Conservation (phyloP, 1,139 yeast species). For the Hyphopichia pseudoburtonii region DNA sequence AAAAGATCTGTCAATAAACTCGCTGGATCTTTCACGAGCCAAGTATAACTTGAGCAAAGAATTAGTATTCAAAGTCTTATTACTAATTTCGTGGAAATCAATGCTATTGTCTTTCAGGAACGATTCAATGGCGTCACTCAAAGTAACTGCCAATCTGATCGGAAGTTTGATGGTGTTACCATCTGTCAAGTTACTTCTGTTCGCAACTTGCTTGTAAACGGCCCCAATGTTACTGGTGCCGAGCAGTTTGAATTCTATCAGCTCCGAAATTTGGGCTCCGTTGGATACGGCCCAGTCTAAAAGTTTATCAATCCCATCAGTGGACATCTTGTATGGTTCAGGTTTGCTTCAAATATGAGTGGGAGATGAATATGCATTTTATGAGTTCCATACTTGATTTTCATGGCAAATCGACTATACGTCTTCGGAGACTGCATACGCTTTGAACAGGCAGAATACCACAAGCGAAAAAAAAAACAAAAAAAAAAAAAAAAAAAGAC, state of each 20-base stretch:
- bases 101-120: constrained; percentile 25
- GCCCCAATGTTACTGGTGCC: constrained; percentile 41
- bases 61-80: constrained; percentile 33
- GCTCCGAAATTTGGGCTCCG: constrained; percentile 43
- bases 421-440: constrained; percentile 1
- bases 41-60: constrained; percentile 48
- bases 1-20: constrained; percentile 17
- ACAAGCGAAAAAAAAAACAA: no score
- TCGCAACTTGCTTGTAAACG: constrained; percentile 14
- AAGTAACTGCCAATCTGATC: constrained; percentile 36
- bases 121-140: constrained; percentile 40
- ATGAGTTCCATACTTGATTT: no score
- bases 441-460: no score
- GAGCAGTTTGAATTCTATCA: constrained; percentile 22
- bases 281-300: constrained; percentile 51
- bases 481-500: background rate
- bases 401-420: background rate
- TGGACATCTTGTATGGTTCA: background rate
- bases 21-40: constrained; percentile 31
- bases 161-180: constrained; percentile 36
- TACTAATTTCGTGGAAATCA: constrained; percentile 16
- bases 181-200: constrained; percentile 6
- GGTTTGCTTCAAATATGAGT: background rate
- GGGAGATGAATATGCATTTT: background rate
- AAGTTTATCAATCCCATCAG: constrained; percentile 13